Evolutionary conservation across 2,329 filamentous ascomycete species (phyloP), one percentile per base, ranked within the genome.

Genomic region (Colletotrichum zoysiae): DNA sequence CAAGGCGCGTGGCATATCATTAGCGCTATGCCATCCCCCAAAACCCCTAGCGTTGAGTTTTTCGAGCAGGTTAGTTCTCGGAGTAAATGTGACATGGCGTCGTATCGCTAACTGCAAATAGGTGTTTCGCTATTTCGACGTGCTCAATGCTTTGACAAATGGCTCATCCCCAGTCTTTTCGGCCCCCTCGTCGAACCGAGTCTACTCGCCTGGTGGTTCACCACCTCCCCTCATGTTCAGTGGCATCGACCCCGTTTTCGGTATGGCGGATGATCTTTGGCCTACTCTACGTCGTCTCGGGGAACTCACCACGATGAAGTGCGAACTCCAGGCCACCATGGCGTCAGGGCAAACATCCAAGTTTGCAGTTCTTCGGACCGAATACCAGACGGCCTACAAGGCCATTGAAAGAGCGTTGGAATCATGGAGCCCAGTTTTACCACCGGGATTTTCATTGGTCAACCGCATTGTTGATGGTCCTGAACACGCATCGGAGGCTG

Each of bases 391-490:
- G 16, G 48, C 70, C 12, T 73, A 63, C 51, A 66, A 66, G 8
- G 58, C 63, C 2, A 64, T 74, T 2, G 73, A 74, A 33, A 38
- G 50, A 23, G 62, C 70, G 8, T 44, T 74, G 9, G 67, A 61
- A 23, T 61, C 65, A 5, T 74, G 73, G 73, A 60, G 50, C 12
- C 73, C 73, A 11, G 35, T 44, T 2, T 46, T 74, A 3, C 70
- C 73, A 20, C 59, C 70, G 6, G 66, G 73, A 9, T 74, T 67
- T 26, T 70, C 67, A 16, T 63, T 74, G 18, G 73, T 74, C 62
- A 74, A 74, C 40, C 73, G 73, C 38, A 65, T 74, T 14, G 73
- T 73, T 1, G 73, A 74, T n/a, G 73, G 73, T 11, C 70, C 73
- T 20, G 50, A 64, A 57, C 42, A 70, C 9, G 65, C 70, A 26